Evolutionary conservation across 2,329 filamentous ascomycete genomes (phyloP), one percentile per base, ranked within the genome.

Genomic region (Verticillium nonalfalfae): DNA sequence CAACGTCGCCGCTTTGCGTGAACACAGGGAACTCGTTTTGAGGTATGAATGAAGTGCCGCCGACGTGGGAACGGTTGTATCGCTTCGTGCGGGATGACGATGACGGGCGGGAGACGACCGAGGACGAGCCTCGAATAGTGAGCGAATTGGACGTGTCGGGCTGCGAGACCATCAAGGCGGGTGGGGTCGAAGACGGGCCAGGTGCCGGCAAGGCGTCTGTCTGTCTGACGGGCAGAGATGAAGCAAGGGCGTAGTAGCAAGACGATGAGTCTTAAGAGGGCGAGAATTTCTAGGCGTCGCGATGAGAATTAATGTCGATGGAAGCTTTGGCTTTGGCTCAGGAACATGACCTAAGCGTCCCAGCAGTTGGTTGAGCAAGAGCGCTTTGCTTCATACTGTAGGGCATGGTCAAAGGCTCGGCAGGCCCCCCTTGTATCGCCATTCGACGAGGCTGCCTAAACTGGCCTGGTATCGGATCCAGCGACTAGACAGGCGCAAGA

Each of bases 11-110:
- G 40, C 90, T 94, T 69, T 93, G 89, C 58, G 87, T 88, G 75
- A 97, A 98, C 71, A 96, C 79, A 26, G 94, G 94, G 68, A 97
- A 98, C 73, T 97, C 93, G 73, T 97, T 97, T 71, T 90, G 90
- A 52, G 90, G 85, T 31, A 86, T 77, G 70, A 89, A 87, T 18
- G 85, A 84, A 38, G 82, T 79, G 64, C 88, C 88, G 62, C 91
- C 91, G 69, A 89, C 86, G 72, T 95, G 90, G 57, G 91, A 95
- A 65, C 91, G 89, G 72, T 90, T 89, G 70, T 93, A 90, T 68
- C 91, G 87, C 74, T 90, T 90, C 45, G 75, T 74, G 66, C 88
- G 82, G 33, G 81, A 81, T 60, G 80, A 75, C 14, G 83, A 75
- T 14, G 83, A 81, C 62, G 85, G 81, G 70, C 87, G 86, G 65